Evolutionary conservation across 2,329 filamentous ascomycete genomes (phyloP).

Genomic region (Elsinoe australis): DNA sequence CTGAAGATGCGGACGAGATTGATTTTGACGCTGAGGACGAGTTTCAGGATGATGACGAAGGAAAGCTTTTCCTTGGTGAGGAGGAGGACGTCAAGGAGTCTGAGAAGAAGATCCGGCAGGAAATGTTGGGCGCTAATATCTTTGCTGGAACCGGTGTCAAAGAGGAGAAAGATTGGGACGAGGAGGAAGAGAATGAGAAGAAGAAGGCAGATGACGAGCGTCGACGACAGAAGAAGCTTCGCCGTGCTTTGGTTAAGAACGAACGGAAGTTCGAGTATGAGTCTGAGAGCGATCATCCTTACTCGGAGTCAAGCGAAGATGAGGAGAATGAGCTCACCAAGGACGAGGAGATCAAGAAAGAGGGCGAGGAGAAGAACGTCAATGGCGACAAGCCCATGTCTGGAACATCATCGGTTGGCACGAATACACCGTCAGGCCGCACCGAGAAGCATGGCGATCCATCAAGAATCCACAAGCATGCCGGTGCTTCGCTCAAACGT

Average conservation of each 20-base stretch:
- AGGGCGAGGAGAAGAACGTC: conserved; percentile 43
- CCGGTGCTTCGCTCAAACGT: conserved; percentile 59
- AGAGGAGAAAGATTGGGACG: conserved; percentile 47
- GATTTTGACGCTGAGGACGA: conserved; percentile 59
- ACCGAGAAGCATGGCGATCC: conserved; percentile 44
- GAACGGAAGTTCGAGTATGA: conserved; percentile 85
- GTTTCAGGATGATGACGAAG: conserved; percentile 85
- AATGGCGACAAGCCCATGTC: conserved; percentile 41
- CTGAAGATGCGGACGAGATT: conserved; percentile 56
- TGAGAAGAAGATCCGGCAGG: conserved; percentile 58
- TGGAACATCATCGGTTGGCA: conserved; percentile 60
- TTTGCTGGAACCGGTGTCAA: conserved; percentile 54
- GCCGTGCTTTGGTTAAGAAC: conserved; percentile 73
- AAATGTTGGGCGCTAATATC: conserved; percentile 79
- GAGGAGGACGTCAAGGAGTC: conserved; percentile 62
- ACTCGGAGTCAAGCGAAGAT: conserved; percentile 42
- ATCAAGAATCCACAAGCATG: conserved; percentile 44
- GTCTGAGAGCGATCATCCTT: conserved; percentile 34
- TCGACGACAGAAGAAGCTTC: conserved; percentile 65
- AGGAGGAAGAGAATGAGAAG: conserved; percentile 59
- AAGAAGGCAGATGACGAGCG: conserved; percentile 62
- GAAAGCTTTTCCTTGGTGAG: conserved; percentile 70
- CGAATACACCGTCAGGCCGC: conserved; percentile 56
- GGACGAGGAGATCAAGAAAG: conserved; percentile 49
- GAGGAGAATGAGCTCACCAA: conserved; percentile 60